These are phyloP conservation scores for Alternaria dauci DNA, from an alignment of 2,329 filamentous ascomycete genomes.

Conservation along the genomic window DNA sequence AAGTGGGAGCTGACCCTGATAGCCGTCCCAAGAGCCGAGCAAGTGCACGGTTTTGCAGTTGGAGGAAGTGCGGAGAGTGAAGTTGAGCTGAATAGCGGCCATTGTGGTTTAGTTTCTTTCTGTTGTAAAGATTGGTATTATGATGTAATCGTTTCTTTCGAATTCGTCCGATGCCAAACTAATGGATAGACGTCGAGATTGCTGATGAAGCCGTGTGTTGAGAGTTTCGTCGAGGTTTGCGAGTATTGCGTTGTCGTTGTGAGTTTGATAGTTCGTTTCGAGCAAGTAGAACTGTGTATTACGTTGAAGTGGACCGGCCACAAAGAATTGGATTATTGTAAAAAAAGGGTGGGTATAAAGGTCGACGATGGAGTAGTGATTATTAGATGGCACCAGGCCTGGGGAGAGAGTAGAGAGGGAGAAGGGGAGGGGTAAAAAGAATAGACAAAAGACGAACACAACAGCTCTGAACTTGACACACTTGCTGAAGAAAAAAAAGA, in stretches of 20 bases:
- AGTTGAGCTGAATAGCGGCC: conserved; percentile 92
- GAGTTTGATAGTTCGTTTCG: conserved; percentile 41
- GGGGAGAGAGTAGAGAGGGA: conserved; percentile 49
- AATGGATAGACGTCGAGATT: conserved; percentile 50
- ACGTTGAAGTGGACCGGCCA: conserved; percentile 56
- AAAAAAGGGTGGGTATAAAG: conserved; percentile 37
- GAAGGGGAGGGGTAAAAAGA: conserved; percentile 50
- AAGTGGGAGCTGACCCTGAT: conserved; percentile 91
- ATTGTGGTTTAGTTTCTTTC: conserved; percentile 60
- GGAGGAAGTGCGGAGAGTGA: conserved; percentile 93
- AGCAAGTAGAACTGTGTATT: conserved; percentile 61
- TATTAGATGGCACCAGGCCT: conserved; percentile 59
- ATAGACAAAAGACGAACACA: conserved; percentile 55
- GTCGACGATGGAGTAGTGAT: conserved; percentile 30
- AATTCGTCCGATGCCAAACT: conserved; percentile 45
- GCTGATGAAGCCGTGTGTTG: conserved; percentile 45
- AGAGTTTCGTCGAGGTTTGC: conserved; percentile 38
- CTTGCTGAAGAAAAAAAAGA: conserved; percentile 59
- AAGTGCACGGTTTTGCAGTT: conserved; percentile 98
- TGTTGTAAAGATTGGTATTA: conserved; percentile 31
- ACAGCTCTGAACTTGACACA: conserved; percentile 61
- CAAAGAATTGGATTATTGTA: conserved; percentile 50
- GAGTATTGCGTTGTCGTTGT: conserved; percentile 40
- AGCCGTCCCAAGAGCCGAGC: conserved; percentile 98
- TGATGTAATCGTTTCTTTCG: conserved; percentile 38